A percentile compares a stretch with the other conserved stretches of the same genome.
phyloP scores from a whole-genome alignment of 2,329 filamentous ascomycete species.

The Paecilomyces sp. region DNA sequence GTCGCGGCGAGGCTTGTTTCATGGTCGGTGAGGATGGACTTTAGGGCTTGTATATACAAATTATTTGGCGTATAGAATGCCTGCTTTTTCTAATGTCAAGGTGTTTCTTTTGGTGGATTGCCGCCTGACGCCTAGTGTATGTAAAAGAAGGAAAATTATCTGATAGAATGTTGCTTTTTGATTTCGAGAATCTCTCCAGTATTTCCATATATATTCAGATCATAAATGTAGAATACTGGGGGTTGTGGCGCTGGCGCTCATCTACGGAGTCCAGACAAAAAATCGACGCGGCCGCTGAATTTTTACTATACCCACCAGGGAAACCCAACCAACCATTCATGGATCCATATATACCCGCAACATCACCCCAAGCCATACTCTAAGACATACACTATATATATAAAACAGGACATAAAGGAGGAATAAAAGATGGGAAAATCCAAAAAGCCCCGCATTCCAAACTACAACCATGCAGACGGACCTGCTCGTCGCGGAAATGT shows the following conservation, averaged over 20 bases:
- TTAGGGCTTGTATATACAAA: neutral
- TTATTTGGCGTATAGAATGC: neutral
- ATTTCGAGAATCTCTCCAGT: neutral
- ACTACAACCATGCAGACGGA: constrained; percentile 5
- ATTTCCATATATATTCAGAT: neutral
- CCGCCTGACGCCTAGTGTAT: neutral
- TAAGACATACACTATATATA: neutral
- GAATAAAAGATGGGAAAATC: constrained; percentile 16
- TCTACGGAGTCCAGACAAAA: neutral
- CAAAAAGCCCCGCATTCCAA: constrained; percentile 12
- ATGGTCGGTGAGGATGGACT: neutral
- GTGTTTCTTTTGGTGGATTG: neutral
- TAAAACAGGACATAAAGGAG: neutral
- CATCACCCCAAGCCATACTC: neutral
- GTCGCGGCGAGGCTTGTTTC: neutral
- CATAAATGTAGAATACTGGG: neutral
- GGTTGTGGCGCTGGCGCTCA: neutral
- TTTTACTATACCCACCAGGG: neutral
- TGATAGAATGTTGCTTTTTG: neutral
- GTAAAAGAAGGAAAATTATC: neutral
- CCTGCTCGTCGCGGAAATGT: neutral
- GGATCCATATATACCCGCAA: neutral
- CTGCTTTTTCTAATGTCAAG: constrained; percentile 7
- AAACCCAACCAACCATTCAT: neutral
- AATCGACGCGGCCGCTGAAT: neutral